Percentiles rank a stretch among this genome's conserved stretches.
Evolutionary conservation across 192 early-diverging fungal species (phyloP).

Genomic region (Umbelopsis sp.): DNA sequence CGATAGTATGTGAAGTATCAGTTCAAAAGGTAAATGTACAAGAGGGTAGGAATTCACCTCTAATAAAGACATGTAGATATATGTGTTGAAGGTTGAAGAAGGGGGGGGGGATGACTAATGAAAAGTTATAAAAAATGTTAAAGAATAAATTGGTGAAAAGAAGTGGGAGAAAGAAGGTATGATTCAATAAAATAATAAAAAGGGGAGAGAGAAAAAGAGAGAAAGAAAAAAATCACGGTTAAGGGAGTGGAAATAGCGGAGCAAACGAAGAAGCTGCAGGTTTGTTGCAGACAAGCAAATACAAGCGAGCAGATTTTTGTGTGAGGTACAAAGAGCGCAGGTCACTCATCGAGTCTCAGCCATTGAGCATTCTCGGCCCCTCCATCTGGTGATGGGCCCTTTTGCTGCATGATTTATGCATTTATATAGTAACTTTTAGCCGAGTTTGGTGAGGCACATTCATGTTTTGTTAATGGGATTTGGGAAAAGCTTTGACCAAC

Average conservation of each 20-base stretch:
- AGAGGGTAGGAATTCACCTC: conserved; percentile 22
- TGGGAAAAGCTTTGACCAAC: no score
- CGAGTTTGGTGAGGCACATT: no score
- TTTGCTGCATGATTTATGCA: no score
- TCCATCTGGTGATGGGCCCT: no score
- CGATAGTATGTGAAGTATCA: conserved; percentile 12
- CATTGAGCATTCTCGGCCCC: no score
- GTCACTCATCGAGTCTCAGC: no score
- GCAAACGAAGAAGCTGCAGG: not conserved
- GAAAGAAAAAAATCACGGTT: not conserved
- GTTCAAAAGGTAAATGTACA: conserved; percentile 20
- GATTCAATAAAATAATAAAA: conserved; percentile 15
- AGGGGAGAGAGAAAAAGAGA: not conserved
- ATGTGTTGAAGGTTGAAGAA: not conserved
- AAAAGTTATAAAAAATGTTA: no score
- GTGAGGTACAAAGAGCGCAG: no score
- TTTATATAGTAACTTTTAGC: no score
- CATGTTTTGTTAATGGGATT: no score
- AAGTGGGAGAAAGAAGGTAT: not conserved
- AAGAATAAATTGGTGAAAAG: not conserved
- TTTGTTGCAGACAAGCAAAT: not conserved
- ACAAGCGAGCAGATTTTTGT: no score
- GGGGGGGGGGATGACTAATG: not conserved
- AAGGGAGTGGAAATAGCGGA: not conserved
- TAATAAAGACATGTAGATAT: not conserved